These are phyloP conservation scores for Alloteropsis semialata DNA, from an alignment of 176 grass and related monocot species.

Conservation along the genomic window DNA sequence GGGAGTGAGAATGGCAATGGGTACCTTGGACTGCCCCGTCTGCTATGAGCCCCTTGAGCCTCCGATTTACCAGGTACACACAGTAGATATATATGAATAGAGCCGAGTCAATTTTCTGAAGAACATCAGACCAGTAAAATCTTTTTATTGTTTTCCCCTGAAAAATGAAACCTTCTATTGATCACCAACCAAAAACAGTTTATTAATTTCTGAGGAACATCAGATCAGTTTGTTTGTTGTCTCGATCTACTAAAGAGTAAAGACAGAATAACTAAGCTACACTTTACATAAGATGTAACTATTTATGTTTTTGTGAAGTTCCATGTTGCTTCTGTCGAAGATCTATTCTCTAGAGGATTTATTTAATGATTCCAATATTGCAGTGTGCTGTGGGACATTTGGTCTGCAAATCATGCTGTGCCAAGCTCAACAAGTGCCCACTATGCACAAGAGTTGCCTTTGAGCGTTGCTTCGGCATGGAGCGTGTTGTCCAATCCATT, in stretches of 20 bases:
- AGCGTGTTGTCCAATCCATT: constrained; percentile 3
- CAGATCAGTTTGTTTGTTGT: not conserved
- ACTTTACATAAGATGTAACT: not conserved
- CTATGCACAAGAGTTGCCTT: not conserved
- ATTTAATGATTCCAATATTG: not conserved
- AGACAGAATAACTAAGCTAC: not conserved
- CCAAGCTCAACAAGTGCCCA: not conserved
- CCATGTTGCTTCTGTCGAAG: not conserved
- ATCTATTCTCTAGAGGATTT: not conserved
- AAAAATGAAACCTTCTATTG: not conserved
- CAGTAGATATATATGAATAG: not conserved
- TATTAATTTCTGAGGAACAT: not conserved
- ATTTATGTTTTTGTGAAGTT: not conserved
- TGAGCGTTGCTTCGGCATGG: too few relatives aligned
- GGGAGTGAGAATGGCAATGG: not conserved
- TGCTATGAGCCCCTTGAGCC: not conserved
- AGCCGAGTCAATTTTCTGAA: not conserved
- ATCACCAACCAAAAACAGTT: not conserved
- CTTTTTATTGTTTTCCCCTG: too few relatives aligned
- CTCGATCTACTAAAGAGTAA: not conserved
- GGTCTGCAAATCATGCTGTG: constrained; percentile 1
- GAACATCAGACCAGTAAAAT: not conserved
- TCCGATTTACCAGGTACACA: constrained; percentile 1
- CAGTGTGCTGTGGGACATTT: constrained; percentile 26
- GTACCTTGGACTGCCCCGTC: not conserved